These are phyloP conservation scores for Trypanosoma boissoni DNA, from an alignment of 208 protist species.

Conservation along the genomic window DNA sequence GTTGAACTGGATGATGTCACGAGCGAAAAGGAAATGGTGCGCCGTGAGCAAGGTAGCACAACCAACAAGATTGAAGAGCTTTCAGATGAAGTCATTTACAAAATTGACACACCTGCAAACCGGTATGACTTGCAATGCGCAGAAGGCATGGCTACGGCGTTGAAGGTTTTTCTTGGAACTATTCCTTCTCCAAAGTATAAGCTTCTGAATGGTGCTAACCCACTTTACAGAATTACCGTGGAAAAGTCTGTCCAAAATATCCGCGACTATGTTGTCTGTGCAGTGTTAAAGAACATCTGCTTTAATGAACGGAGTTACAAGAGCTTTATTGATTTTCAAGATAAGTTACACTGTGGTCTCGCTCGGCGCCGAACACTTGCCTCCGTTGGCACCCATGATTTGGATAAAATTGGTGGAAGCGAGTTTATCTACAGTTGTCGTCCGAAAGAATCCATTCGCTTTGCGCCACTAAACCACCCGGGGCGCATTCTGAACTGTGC, in stretches of 20 bases:
- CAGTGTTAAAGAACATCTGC: conserved; percentile 94
- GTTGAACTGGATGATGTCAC: conserved; percentile 99
- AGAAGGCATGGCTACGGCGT: conserved; percentile 89
- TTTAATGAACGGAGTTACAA: conserved; percentile 95
- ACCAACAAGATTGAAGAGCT: conserved; percentile 55
- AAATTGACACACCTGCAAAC: conserved; percentile 98
- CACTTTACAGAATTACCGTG: conserved; percentile 85
- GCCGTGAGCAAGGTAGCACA: conserved; percentile 74
- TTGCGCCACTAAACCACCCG: conserved; percentile 92
- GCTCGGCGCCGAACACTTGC: conserved; percentile 96
- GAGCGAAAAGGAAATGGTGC: conserved; percentile 92
- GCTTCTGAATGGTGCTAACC: conserved; percentile 50
- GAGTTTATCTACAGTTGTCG: conserved; percentile 84
- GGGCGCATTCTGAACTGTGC: conserved; percentile 56
- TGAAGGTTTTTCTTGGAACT: conserved; percentile 89
- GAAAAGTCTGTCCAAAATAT: conserved; percentile 78
- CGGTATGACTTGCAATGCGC: conserved; percentile 97
- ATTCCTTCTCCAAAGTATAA: conserved; percentile 66
- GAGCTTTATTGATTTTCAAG: conserved; percentile 98
- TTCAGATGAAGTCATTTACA: conserved; percentile 93
- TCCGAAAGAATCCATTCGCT: conserved; percentile 90
- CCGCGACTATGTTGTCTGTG: conserved; percentile 97
- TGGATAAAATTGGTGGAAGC: conserved; percentile 94
- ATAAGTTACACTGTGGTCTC: conserved; percentile 98
- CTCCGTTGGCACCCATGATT: conserved; percentile 99